Evolutionary conservation across 768 basidiomycete genomes (phyloP), one percentile per base, ranked within the genome.

Genomic region (Aureoboletus auriporus): DNA sequence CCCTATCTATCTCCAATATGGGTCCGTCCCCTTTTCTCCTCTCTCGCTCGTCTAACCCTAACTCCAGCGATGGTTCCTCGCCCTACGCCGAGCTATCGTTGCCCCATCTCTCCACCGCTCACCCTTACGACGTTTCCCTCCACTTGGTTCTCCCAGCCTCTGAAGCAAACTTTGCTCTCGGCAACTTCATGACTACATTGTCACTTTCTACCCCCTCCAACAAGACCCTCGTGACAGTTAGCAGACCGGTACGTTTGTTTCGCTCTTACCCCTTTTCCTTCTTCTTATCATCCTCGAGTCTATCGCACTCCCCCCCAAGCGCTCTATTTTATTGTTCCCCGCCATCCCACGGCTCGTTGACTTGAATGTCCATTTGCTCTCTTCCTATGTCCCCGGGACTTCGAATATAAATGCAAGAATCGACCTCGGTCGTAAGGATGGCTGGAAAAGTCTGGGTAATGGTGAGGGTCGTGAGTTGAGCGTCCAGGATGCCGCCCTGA

Each of bases 181-280:
- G 90, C 36, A 93, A 93, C 64, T 93, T 92, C 66, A 93, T 93
- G 90, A 71, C 80, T 5, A 76, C 73, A 38, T 62, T 92, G 31
- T 80, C 75, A 1, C 66, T 93, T 26, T 71, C 69, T 3, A 82
- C 83, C 0, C 56, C 72, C 27, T 73, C 75, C 14, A 90, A 90
- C 63, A 78, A 75, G 57, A 85, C 87, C 6, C 67, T 93, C 23
- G 66, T 70, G 5, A 68, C 73, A 13, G 71, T 79, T 47, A 82
- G 87, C 51, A 75, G 79, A 52, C 79, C 89, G 10, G 89, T 91
- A 60, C 59, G 84, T 75, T 31, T 9, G 13, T 16, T 33, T 29
- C 39, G 14, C 12, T 30, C 1, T 23, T n/a, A 6, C 0, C 39
- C 29, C 17, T n/a, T 30, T 31, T 40, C 13, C 13, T 44, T 16